Conservation (phyloP, 495 filamentous ascomycete species). For the Talaromyces proteolyticus region DNA sequence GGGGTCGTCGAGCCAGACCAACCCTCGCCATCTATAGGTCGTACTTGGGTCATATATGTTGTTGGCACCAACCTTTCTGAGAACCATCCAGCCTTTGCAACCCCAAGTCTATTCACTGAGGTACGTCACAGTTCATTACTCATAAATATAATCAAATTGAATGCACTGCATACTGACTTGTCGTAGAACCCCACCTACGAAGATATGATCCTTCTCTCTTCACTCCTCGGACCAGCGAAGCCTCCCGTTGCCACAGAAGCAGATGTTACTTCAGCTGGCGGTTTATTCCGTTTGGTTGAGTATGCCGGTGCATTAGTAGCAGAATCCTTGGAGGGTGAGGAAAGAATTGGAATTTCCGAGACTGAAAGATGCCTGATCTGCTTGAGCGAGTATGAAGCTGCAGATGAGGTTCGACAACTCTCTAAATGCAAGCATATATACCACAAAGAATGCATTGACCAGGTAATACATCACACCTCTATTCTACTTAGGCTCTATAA, state of each 20-base stretch:
- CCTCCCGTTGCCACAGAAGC: conserved; percentile 65
- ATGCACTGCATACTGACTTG: conserved; percentile 10
- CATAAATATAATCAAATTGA: not conserved
- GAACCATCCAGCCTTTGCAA: conserved; percentile 70
- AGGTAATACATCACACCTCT: conserved; percentile 42
- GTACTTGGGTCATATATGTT: conserved; percentile 78
- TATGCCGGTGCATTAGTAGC: conserved; percentile 44
- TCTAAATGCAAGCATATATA: conserved; percentile 66
- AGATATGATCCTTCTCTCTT: conserved; percentile 71
- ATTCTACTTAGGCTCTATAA: not conserved
- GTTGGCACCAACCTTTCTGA: conserved; percentile 72
- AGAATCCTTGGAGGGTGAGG: conserved; percentile 39
- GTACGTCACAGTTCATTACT: conserved; percentile 26
- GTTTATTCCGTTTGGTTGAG: conserved; percentile 46
- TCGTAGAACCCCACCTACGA: conserved; percentile 67
- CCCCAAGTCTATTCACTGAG: conserved; percentile 72
- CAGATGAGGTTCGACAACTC: conserved; percentile 58
- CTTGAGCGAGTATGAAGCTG: conserved; percentile 62
- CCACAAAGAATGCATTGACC: conserved; percentile 70
- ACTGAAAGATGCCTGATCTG: conserved; percentile 68
- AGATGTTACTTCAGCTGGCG: conserved; percentile 61
- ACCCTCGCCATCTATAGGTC: conserved; percentile 37
- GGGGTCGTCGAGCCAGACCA: conserved; percentile 63
- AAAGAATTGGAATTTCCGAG: conserved; percentile 42
- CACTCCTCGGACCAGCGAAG: conserved; percentile 67